Evolutionary conservation across 1,139 yeast species (phyloP).

Genomic region (Yamadazyma sp.): DNA sequence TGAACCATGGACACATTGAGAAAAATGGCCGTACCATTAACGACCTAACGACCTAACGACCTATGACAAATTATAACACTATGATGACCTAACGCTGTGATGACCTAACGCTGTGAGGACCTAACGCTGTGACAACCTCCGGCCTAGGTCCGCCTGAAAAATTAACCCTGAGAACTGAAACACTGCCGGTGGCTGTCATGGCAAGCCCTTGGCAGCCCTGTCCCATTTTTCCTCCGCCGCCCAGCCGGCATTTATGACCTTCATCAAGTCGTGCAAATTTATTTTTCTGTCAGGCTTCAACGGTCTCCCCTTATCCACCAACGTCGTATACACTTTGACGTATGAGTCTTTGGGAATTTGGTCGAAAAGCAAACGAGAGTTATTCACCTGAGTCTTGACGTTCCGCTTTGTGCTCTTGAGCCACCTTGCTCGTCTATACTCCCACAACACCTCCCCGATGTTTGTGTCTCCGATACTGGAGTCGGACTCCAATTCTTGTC

Average conservation of each 20-base stretch:
- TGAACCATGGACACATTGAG: too few species aligned
- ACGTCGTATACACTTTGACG: constrained; percentile 52
- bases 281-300: constrained; percentile 51
- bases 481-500: constrained; percentile 18
- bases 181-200: constrained; percentile 16
- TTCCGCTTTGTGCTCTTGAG: constrained; percentile 20
- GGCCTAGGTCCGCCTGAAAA: too few species aligned
- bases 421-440: constrained; percentile 61
- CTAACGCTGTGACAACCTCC: not conserved
- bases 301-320: constrained; percentile 58
- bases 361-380: constrained; percentile 29
- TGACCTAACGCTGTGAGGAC: not conserved
- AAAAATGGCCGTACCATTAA: too few species aligned
- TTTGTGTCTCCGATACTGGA: constrained; percentile 22
- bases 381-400: constrained; percentile 18
- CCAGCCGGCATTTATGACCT: constrained; percentile 72
- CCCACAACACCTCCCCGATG: constrained; percentile 60
- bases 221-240: constrained; percentile 65
- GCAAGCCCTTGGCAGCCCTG: constrained; percentile 48
- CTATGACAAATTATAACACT: too few species aligned
- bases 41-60: too few species aligned
- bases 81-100: too few species aligned
- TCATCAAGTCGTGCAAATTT: constrained; percentile 59
- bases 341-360: constrained; percentile 50
- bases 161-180: too few species aligned